Base-by-base conservation (phyloP, 1,139 yeast genomes). In the Barnettozyma hawaiiensis region DNA sequence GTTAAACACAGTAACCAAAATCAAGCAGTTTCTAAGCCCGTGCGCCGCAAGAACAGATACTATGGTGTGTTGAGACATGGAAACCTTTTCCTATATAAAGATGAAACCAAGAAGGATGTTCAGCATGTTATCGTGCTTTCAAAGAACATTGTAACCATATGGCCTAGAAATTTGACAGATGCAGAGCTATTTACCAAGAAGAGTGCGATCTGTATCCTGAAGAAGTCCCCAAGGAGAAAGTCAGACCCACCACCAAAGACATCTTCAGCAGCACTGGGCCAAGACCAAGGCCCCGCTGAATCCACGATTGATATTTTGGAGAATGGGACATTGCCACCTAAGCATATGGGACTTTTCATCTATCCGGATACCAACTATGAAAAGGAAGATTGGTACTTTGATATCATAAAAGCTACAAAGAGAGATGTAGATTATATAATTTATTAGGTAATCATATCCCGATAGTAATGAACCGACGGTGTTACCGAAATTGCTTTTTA, bases 341-440 rank as follows among this genome's bases (percentile, higher is more conserved):
- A 76, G 19, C 70, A 73, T 39, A 71, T 73, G 14, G 75, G 87
- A 2, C 82, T 83, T 54, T 92, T 74, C 62, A 63, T 90, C 2
- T 86, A 87, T 59, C 76, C 83, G 40, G 95, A 86, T 55, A 72
- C 77, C 39, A 85, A 87, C 50, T 73, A 73, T 41, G 90, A 83
- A 37, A 90, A 92, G 58, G 98, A 90, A 61, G 96, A 89, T 59
- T 82, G 96, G 85, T 90, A 90, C 60, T 87, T 87, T 63, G 79
- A 86, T 2, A 67, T 90, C 44, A 71, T 90, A n/a, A 68, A 81
- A 45, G 92, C 94, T 1, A 77, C 94, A 0, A 83, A 82, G 49
- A 57, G 60, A 19, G 51, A 47, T 9, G 39, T 40, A 8, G 19
- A 42, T 37, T n/a, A n/a, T n/a, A n/a, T n/a, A n/a, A n/a, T n/a